Percentiles rank a stretch among this genome's conserved stretches.
These are phyloP conservation scores for Orbilia brochopaga DNA, from an alignment of 2,329 filamentous ascomycete species.

Conservation along the genomic window DNA sequence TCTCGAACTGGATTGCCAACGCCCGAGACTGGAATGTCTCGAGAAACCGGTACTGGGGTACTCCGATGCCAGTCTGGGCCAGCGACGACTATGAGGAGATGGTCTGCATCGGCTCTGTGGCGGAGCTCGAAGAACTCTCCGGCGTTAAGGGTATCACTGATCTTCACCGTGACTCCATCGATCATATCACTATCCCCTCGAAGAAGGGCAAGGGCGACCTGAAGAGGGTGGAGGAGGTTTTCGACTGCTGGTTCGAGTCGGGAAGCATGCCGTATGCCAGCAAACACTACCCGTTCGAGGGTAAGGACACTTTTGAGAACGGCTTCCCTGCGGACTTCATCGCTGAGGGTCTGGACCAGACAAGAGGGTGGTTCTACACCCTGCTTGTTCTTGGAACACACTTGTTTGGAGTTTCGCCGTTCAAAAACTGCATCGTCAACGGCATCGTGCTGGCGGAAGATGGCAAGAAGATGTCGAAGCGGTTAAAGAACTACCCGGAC, in stretches of 20 bases:
- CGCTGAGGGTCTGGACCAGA: constrained; percentile 90
- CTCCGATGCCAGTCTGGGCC: constrained; percentile 87
- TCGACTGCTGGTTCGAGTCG: constrained; percentile 97
- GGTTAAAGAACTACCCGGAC: constrained; percentile 94
- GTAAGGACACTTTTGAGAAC: constrained; percentile 77
- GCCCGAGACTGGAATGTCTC: constrained; percentile 96
- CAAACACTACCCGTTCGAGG: constrained; percentile 90
- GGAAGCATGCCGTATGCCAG: constrained; percentile 94
- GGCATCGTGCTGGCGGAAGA: constrained; percentile 92
- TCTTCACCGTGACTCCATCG: constrained; percentile 89
- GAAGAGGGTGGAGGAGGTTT: constrained; percentile 82
- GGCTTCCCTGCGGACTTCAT: constrained; percentile 93
- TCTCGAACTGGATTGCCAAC: constrained; percentile 87
- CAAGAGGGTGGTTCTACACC: constrained; percentile 96
- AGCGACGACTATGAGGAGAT: constrained; percentile 87
- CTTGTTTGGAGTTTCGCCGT: constrained; percentile 81
- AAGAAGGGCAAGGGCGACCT: constrained; percentile 84
- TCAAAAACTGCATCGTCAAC: constrained; percentile 96
- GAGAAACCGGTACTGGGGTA: constrained; percentile 93
- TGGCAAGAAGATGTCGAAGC: constrained; percentile 98
- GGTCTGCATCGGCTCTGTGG: constrained; percentile 82
- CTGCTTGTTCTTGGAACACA: constrained; percentile 86
- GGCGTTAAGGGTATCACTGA: constrained; percentile 87
- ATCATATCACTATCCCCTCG: constrained; percentile 91
- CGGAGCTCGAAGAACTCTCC: constrained; percentile 82